Base-by-base conservation (phyloP, 768 basidiomycete species). In the Rhodotorula kratochvilovae region DNA sequence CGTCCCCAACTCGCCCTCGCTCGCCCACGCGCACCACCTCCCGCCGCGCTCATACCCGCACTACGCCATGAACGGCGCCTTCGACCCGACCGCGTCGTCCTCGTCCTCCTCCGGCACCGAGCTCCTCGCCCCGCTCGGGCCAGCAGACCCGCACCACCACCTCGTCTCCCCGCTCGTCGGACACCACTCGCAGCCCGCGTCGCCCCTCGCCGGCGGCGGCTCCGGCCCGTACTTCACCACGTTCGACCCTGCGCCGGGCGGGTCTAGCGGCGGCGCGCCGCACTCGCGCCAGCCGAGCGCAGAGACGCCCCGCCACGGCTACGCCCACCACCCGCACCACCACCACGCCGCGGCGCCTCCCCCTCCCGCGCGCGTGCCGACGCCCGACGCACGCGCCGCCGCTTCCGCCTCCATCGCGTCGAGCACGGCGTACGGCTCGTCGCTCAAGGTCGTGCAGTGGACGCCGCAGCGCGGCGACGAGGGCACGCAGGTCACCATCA, bases 401-500 rank as follows among this genome's bases (percentile, higher is more conserved):
- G 7, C 51, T 5, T n/a, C 51, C 27, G 12, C 51, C n/a, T 15
- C 29, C n/a, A 6, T 13, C 39, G 39, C 39, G 39, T 13, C 39
- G 39, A 39, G 8, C 8, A 23, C 27, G 23, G 23, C 48, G 48
- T 53, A 29, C 51, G 51, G 51, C n/a, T 13, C 35, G 15, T 57
- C 56, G 23, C 33, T 57, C 56, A 23, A 16, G 36, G 56, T 57
- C 36, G 51, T 75, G 1, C 73, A 71, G 35, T 75, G 73, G 73
- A 71, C 73, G 8, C 73, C 73, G 6, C 67, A 71, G 54, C 53
- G 48, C 39, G 73, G 73, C 21, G 63, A 68, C 4, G 73, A 71
- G 29, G 73, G 70, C 1, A 68, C 70, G 5, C 73, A 71, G 55
- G 73, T 75, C 21, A 75, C 70, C 33, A 63, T 75, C 61, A 57